Evolutionary conservation across 2,329 filamentous ascomycete genomes (phyloP).

Genomic region (Xylaria hypoxylon): DNA sequence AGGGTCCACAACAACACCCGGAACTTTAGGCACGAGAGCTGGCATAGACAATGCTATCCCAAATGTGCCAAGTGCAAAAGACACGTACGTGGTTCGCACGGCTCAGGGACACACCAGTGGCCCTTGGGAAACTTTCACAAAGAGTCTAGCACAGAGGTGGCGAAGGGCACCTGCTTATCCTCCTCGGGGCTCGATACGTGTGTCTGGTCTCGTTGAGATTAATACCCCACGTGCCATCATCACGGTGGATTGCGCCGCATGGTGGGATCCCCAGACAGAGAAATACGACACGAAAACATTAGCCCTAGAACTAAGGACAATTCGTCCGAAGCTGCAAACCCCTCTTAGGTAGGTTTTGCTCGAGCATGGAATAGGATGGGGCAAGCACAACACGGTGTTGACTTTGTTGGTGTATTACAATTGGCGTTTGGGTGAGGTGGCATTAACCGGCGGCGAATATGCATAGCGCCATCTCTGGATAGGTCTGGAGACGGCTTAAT

Average conservation of each 20-base stretch:
- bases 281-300: conserved; percentile 53
- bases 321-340: conserved; percentile 39
- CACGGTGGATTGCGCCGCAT: conserved; percentile 63
- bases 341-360: conserved; percentile 33
- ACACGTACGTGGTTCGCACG: conserved; percentile 50
- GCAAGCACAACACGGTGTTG: conserved; percentile 15
- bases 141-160: conserved; percentile 61
- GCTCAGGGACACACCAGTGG: conserved; percentile 46
- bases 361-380: conserved; percentile 19
- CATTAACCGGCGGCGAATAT: conserved; percentile 20
- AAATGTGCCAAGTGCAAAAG: conserved; percentile 38
- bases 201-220: conserved; percentile 68
- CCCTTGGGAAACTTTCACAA: conserved; percentile 51
- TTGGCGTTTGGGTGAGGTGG: conserved; percentile 32
- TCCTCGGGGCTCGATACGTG: conserved; percentile 62
- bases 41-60: conserved; percentile 35
- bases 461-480: conserved; percentile 22
- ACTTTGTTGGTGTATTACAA: conserved; percentile 22
- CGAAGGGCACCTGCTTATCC: conserved; percentile 57
- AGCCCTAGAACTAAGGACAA: conserved; percentile 25
- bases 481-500: conserved; percentile 1
- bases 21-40: conserved; percentile 35
- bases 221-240: conserved; percentile 60
- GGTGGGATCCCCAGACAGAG: conserved; percentile 67
- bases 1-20: conserved; percentile 40